Evolutionary conservation across 139 green algal species (phyloP).

Genomic region (Picochlorum sp.): DNA sequence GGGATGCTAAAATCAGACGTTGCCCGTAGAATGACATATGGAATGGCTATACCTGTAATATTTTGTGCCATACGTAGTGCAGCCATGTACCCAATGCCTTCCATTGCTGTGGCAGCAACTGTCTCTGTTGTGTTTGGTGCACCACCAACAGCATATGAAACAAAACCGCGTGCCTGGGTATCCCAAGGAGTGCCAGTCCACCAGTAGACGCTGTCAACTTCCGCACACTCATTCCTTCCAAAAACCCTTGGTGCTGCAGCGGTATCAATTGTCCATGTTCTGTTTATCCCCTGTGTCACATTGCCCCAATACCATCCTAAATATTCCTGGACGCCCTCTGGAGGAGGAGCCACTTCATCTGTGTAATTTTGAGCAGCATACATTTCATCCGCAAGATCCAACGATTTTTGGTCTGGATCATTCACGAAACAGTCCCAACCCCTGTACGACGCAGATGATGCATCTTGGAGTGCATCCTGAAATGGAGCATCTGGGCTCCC

Average conservation of each 20-base stretch:
- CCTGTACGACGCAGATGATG: not conserved
- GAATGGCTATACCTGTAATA: constrained; percentile 4
- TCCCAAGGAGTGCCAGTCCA: constrained; percentile 11
- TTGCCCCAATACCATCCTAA: constrained; percentile 4
- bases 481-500: constrained; percentile 2
- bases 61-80: constrained; percentile 7
- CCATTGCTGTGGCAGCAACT: constrained; percentile 10
- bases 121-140: not conserved
- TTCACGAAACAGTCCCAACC: constrained; percentile 10
- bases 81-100: constrained; percentile 6
- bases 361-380: not conserved
- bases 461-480: not conserved
- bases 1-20: constrained; percentile 3
- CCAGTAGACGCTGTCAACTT: constrained; percentile 9
- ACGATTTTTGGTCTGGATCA: not conserved
- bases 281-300: not conserved
- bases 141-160: not conserved
- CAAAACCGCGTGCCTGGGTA: constrained; percentile 2
- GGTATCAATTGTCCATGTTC: not conserved
- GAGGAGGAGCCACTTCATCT: not conserved
- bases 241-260: constrained; percentile 6
- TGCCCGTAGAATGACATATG: constrained; percentile 4
- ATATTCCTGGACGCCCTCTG: constrained; percentile 4
- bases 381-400: not conserved
- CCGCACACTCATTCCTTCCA: constrained; percentile 1